phyloP scores from a whole-genome alignment of 2,329 filamentous ascomycete genomes.

The Arthrobotrys megalospora region DNA sequence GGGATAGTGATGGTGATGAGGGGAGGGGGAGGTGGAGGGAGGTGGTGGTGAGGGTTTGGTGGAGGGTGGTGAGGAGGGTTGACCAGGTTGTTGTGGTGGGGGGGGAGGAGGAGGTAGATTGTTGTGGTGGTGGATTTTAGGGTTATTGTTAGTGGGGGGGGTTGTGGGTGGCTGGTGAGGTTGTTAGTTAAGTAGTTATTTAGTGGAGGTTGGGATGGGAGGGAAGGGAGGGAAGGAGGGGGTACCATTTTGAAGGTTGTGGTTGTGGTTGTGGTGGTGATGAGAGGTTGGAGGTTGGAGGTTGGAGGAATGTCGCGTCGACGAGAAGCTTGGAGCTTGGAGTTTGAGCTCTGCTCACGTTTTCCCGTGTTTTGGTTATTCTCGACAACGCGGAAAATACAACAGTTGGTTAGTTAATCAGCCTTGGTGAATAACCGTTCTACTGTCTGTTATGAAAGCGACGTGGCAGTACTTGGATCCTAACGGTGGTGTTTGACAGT shows the following conservation, averaged over 20 bases:
- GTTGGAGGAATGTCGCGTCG: too few species aligned
- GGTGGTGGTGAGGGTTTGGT: slow-evolving; percentile 19
- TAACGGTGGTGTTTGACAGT: too few species aligned
- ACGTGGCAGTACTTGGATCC: too few species aligned
- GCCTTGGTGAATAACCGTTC: too few species aligned
- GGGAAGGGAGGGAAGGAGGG: not conserved
- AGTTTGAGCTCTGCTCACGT: not conserved
- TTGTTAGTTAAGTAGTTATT: too few species aligned
- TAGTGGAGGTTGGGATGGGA: not conserved
- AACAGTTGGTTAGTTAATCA: not conserved
- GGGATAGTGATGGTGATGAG: not conserved
- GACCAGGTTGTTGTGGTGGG: not conserved
- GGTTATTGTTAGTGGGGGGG: slow-evolving; percentile 40
- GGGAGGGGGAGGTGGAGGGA: slow-evolving; percentile 37
- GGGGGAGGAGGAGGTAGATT: slow-evolving; percentile 51
- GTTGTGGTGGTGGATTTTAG: slow-evolving; percentile 56
- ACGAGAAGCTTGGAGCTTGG: too few species aligned
- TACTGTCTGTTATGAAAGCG: too few species aligned
- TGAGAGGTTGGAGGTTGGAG: too few species aligned
- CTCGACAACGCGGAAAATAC: slow-evolving; percentile 8
- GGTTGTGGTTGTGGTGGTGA: too few species aligned
- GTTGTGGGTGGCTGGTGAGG: slow-evolving; percentile 11
- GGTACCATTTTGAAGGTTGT: slow-evolving; percentile 1
- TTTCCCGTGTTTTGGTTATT: not conserved
- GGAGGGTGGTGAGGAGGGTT: slow-evolving; percentile 36